These are phyloP conservation scores for Tolypocladium ovalisporum DNA, from an alignment of 2,329 filamentous ascomycete species.

Conservation along the genomic window DNA sequence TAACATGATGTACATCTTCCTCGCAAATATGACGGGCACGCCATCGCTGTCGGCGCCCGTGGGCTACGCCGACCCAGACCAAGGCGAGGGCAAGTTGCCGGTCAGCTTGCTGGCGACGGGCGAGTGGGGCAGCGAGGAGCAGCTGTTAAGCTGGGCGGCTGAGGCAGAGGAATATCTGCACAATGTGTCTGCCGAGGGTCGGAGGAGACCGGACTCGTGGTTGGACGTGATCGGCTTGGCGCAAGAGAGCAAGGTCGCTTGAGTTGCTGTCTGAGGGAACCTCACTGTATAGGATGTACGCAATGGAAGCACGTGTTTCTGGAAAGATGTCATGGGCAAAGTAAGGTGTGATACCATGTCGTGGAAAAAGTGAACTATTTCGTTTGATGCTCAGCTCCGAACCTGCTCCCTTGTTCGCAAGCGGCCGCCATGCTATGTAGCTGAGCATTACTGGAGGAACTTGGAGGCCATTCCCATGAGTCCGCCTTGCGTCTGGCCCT, in stretches of 20 bases:
- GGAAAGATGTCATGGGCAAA: not conserved
- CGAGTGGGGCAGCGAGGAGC: conserved; percentile 58
- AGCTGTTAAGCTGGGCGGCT: conserved; percentile 47
- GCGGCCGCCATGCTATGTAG: not conserved
- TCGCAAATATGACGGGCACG: conserved; percentile 72
- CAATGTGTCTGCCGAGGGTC: conserved; percentile 33
- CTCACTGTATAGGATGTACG: not conserved
- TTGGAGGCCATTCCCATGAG: conserved; percentile 36
- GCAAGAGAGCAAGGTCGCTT: conserved; percentile 3
- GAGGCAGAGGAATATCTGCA: conserved; percentile 47
- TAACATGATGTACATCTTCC: conserved; percentile 77
- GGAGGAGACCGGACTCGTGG: conserved; percentile 43
- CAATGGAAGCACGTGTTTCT: no score
- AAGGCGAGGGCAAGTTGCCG: conserved; percentile 48
- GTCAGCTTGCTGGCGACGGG: conserved; percentile 53
- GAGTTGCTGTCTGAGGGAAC: not conserved
- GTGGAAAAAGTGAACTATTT: not conserved
- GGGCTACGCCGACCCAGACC: conserved; percentile 52
- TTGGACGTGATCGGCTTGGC: conserved; percentile 39
- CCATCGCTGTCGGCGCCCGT: conserved; percentile 67
- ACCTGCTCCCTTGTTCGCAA: not conserved
- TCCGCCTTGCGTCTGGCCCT: conserved; percentile 36
- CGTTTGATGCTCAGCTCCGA: no score
- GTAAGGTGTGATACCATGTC: not conserved
- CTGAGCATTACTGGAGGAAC: conserved; percentile 21